Evolutionary conservation across 495 filamentous ascomycete genomes (phyloP).

Genomic region (Penicillium turbatum): DNA sequence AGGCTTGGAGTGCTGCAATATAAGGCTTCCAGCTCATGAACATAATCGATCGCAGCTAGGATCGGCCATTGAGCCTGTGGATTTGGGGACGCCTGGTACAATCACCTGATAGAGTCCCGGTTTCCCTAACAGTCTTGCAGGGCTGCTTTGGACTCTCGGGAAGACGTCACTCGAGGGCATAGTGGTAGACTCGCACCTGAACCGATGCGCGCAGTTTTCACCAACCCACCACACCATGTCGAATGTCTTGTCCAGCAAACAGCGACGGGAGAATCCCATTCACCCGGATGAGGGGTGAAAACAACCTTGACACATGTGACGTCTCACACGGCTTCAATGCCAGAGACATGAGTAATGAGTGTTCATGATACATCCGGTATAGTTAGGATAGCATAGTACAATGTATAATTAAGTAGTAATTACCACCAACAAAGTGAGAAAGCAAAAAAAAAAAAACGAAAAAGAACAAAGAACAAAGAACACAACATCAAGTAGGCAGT

Average conservation of each 20-base stretch:
- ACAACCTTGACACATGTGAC: not conserved
- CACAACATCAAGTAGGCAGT: not conserved
- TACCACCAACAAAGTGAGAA: not conserved
- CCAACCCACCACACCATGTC: not conserved
- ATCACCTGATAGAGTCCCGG: not conserved
- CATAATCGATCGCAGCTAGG: not conserved
- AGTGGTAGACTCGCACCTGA: not conserved
- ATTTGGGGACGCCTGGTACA: not conserved
- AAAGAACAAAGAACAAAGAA: not conserved
- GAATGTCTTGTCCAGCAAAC: not conserved
- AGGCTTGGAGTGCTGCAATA: not conserved
- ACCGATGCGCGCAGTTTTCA: not conserved
- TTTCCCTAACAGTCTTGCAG: not conserved
- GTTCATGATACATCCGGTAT: not conserved
- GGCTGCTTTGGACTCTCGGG: not conserved
- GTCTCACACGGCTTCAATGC: not conserved
- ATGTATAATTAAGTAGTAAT: not conserved
- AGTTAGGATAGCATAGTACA: slow-evolving; percentile 1
- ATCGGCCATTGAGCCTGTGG: not conserved
- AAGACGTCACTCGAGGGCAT: not conserved
- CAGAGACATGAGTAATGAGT: slow-evolving; percentile 3
- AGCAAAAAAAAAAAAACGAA: not conserved
- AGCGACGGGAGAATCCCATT: not conserved
- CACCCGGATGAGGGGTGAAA: not conserved
- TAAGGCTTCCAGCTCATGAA: not conserved